A percentile compares a stretch with the other conserved stretches of the same genome.
Conservation (phyloP, 305 asterid genomes). For the Fraxinus greggii region DNA sequence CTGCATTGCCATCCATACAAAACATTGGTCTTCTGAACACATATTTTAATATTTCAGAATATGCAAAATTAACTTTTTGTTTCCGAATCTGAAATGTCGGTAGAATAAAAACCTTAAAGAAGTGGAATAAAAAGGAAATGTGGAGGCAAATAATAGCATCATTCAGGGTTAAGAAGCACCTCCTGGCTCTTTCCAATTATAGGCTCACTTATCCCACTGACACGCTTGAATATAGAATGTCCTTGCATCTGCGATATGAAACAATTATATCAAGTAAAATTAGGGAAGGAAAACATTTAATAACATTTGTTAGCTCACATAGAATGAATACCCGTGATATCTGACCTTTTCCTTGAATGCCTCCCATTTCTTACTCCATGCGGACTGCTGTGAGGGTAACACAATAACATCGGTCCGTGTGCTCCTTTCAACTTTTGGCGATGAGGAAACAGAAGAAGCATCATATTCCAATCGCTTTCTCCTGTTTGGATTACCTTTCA, state of each 20-base stretch:
- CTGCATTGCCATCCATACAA: neutral
- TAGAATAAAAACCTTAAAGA: neutral
- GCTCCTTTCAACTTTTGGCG: conserved; percentile 64
- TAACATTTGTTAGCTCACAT: conserved; percentile 2
- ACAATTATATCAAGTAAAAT: conserved; percentile 13
- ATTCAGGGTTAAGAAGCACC: conserved; percentile 42
- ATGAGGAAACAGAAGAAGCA: conserved; percentile 38
- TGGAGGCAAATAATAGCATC: conserved; percentile 17
- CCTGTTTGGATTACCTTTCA: conserved; percentile 72
- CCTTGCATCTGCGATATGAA: conserved; percentile 70
- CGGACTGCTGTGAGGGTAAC: conserved; percentile 66
- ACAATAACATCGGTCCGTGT: conserved; percentile 71
- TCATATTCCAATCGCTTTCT: conserved; percentile 75
- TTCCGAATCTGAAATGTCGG: neutral
- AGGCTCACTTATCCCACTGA: conserved; percentile 76
- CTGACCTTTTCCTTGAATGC: conserved; percentile 73
- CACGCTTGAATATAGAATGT: conserved; percentile 62
- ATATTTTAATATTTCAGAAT: neutral
- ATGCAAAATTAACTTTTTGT: neutral
- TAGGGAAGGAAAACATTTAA: neutral
- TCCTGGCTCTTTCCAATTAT: conserved; percentile 83
- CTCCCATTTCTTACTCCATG: conserved; percentile 82
- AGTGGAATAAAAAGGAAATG: neutral
- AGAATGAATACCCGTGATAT: conserved; percentile 5
- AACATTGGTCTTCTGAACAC: neutral